Evolutionary conservation across 331 rosid species (phyloP), one percentile per base, ranked within the genome.

Genomic region (Saraca asoca): DNA sequence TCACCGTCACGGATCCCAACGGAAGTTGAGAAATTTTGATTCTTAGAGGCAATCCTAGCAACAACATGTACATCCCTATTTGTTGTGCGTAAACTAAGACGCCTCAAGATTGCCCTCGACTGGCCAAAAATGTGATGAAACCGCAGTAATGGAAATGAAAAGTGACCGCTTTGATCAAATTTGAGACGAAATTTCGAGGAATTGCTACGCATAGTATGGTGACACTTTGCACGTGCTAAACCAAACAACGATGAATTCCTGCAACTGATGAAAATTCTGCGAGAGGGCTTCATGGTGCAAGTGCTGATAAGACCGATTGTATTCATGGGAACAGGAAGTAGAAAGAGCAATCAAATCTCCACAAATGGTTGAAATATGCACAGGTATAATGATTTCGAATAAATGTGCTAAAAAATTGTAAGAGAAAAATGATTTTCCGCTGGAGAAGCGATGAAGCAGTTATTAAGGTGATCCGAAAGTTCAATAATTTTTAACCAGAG

Each of bases 211-310:
- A 73, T 45, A 37, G 70, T 35, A 67, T 62, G 80, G 39, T 62
- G 67, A 70, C 74, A 56, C 77, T 76, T 84, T 13, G 73, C 73
- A 15, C 76, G 72, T 5, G 76, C 46, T 46, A 72, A 78, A 11
- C 64, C 72, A 12, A 62, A 74, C 56, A 84, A 62, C 11, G 76
- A 65, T n/a, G 87, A 74, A 58, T 68, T 89, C 67, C 83, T 84
- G 64, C 65, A 68, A 58, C 78, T 52, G 55, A 31, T 12, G 20
- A 93, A 77, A 61, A 83, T 73, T 73, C 83, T 84, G 54, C 80
- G 75, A 19, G 82, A 76, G 74, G 91, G 83, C 77, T 82, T 93
- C 94, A 87, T 84, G 49, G 83, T 62, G 55, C 81, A 81, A 66
- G 71, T 73, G 62, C 84, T 68, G 64, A 84, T 65, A 42, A 75